These are phyloP conservation scores for Nakazawaea populi DNA, from an alignment of 805 yeast species.

Conservation along the genomic window DNA sequence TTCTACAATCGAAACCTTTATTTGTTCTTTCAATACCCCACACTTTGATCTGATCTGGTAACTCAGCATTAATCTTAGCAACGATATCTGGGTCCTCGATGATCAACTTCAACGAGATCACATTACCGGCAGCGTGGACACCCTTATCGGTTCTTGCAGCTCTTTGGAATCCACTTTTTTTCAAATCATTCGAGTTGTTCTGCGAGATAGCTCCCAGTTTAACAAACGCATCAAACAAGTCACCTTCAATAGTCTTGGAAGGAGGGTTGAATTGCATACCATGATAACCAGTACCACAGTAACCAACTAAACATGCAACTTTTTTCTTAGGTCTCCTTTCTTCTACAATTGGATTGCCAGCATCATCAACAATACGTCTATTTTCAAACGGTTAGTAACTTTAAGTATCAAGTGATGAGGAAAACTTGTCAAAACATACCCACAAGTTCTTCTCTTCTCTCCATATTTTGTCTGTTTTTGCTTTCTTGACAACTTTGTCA, in stretches of 20 bases:
- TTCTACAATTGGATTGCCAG: conserved; percentile 57
- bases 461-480: conserved; percentile 11
- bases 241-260: conserved; percentile 85
- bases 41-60: conserved; percentile 84
- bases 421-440: conserved; percentile 37
- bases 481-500: conserved; percentile 9
- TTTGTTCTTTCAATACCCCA: conserved; percentile 93
- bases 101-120: conserved; percentile 76
- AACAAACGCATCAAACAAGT: conserved; percentile 74
- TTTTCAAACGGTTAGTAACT: conserved; percentile 12
- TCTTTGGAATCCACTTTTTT: conserved; percentile 81
- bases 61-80: conserved; percentile 60
- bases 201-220: conserved; percentile 84
- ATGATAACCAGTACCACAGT: conserved; percentile 94
- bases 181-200: conserved; percentile 83
- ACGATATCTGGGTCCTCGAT: conserved; percentile 75
- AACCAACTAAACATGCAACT: conserved; percentile 87
- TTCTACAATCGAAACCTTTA: conserved; percentile 89
- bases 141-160: conserved; percentile 93
- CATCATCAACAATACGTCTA: conserved; percentile 48
- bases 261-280: conserved; percentile 96
- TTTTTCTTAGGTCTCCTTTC: conserved; percentile 76
- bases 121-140: conserved; percentile 96
- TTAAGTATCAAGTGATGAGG: conserved; percentile 12
- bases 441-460: conserved; percentile 38